These are phyloP conservation scores for Mimosa pudica DNA, from an alignment of 306 rosid species.

Conservation along the genomic window DNA sequence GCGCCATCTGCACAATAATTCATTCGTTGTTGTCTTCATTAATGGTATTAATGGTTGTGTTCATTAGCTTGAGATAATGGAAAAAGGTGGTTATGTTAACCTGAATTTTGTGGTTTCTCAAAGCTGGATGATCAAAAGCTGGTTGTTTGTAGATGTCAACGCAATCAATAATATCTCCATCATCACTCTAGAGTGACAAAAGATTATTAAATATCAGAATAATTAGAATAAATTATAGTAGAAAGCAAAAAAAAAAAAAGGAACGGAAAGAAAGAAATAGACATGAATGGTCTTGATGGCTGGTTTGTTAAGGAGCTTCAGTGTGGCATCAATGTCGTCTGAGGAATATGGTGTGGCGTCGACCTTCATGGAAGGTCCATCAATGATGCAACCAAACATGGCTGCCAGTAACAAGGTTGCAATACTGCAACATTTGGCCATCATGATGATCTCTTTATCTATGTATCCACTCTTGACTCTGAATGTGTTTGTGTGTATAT, in stretches of 20 bases:
- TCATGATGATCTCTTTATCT: not conserved
- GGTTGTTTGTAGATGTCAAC: conserved; percentile 56
- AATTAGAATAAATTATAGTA: not conserved
- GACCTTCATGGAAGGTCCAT: not conserved
- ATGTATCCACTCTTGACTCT: not conserved
- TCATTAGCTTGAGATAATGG: not conserved
- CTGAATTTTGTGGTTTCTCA: conserved; percentile 55
- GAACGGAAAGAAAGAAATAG: too few species aligned
- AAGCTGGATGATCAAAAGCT: conserved; percentile 56
- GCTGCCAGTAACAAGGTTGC: conserved; percentile 30
- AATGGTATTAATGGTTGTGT: too few species aligned
- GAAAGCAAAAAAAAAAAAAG: not conserved
- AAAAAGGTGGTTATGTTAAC: conserved; percentile 13
- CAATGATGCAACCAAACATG: conserved; percentile 22
- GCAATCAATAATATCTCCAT: conserved; percentile 66
- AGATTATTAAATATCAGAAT: too few species aligned
- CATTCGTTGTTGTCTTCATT: not conserved
- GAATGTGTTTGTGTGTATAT: too few species aligned
- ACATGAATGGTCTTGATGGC: not conserved
- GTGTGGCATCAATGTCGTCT: not conserved
- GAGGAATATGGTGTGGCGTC: not conserved
- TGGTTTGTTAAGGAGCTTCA: not conserved
- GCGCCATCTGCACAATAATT: conserved; percentile 45
- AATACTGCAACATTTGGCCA: conserved; percentile 19
- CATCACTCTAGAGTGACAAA: conserved; percentile 46